These are phyloP conservation scores for Pyrenula massariospora DNA, from an alignment of 495 filamentous ascomycete genomes.

Conservation along the genomic window DNA sequence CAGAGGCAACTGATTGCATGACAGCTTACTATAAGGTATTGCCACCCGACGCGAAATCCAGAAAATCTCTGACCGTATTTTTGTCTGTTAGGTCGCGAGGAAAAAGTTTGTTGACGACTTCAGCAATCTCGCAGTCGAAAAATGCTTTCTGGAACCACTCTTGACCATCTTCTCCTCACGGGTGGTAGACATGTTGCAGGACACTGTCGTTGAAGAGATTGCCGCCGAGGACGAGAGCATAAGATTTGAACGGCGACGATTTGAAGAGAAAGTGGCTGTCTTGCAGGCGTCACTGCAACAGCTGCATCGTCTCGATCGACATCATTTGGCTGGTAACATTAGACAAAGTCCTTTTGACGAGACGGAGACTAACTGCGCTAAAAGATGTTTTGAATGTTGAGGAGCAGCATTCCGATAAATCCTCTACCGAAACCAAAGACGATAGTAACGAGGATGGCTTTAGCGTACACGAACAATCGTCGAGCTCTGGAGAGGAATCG, in stretches of 20 bases:
- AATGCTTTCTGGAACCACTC: not conserved
- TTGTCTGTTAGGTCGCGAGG: not conserved
- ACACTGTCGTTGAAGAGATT: not conserved
- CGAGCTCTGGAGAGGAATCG: too few species aligned
- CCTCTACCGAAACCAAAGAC: too few species aligned
- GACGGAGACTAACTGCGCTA: too few species aligned
- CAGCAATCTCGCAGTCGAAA: not conserved
- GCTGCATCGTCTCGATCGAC: not conserved
- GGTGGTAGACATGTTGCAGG: not conserved
- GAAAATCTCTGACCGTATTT: not conserved
- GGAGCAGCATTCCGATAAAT: too few species aligned
- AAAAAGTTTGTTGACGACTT: not conserved
- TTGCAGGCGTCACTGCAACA: not conserved
- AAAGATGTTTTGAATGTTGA: too few species aligned
- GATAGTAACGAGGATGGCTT: too few species aligned
- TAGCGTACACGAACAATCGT: too few species aligned
- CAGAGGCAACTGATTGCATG: conserved; percentile 12
- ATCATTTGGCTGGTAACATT: not conserved
- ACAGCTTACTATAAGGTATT: conserved; percentile 22
- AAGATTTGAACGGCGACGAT: not conserved
- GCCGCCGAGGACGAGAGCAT: not conserved
- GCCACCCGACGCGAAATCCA: too few species aligned
- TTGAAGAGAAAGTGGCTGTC: not conserved
- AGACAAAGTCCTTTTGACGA: too few species aligned
- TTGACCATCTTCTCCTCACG: not conserved